phyloP scores from a whole-genome alignment of 106 monocot species.

The Platanthera guangdongensis region DNA sequence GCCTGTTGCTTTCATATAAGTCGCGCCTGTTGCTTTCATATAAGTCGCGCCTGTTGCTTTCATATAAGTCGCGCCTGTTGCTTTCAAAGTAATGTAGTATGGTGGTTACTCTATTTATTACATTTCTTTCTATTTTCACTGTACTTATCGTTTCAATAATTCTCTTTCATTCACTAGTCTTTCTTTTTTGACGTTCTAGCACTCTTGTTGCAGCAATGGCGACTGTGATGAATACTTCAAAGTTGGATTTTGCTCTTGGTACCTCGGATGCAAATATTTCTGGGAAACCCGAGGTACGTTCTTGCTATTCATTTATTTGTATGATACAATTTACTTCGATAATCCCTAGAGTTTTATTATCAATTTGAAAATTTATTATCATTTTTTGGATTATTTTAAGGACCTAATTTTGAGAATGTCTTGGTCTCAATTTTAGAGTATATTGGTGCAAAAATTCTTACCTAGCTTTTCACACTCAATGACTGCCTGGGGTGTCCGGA shows the following conservation, averaged over 20 bases:
- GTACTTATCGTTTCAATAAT: not conserved
- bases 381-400: too few species aligned
- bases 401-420: not conserved
- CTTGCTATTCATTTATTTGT: slow-evolving; percentile 6
- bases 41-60: too few species aligned
- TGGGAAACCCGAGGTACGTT: slow-evolving; percentile 25
- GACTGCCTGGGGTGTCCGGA: too few species aligned
- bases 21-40: too few species aligned
- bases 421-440: not conserved
- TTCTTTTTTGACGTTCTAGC: not conserved
- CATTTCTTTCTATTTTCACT: not conserved
- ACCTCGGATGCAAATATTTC: slow-evolving; percentile 12
- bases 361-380: too few species aligned
- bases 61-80: too few species aligned
- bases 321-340: not conserved
- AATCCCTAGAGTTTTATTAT: not conserved
- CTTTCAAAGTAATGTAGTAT: too few species aligned
- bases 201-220: slow-evolving; percentile 40
- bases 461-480: too few species aligned
- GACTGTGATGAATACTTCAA: slow-evolving; percentile 22
- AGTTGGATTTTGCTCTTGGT: slow-evolving; percentile 20
- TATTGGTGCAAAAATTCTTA: too few species aligned
- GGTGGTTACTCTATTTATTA: too few species aligned
- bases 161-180: not conserved
- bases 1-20: too few species aligned